Conservation (phyloP, 2,329 filamentous ascomycete species). For the Colletotrichum spaethianum region DNA sequence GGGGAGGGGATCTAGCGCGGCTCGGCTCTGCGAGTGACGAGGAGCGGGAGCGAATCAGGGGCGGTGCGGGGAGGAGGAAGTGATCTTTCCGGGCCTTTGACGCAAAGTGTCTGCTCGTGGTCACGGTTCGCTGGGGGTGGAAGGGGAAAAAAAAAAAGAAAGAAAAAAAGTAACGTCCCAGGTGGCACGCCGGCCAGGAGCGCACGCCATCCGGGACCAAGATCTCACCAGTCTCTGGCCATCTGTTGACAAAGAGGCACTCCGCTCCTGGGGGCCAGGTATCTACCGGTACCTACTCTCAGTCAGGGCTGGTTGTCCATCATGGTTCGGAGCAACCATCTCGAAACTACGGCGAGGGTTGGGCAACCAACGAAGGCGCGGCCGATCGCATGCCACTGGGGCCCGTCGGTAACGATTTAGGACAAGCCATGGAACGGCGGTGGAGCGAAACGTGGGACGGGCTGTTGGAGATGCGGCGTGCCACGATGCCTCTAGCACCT, state of each 20-base stretch:
- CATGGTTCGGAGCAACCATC: not conserved
- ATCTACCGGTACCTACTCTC: no score
- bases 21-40: constrained; percentile 30
- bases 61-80: constrained; percentile 19
- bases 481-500: constrained; percentile 26
- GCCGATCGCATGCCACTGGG: constrained; percentile 7
- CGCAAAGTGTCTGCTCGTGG: no score
- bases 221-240: not conserved
- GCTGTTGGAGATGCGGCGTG: constrained; percentile 26
- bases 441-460: constrained; percentile 34
- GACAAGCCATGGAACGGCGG: constrained; percentile 8
- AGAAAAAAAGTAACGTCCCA: not conserved
- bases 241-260: not conserved
- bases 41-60: constrained; percentile 29
- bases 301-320: not conserved
- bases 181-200: not conserved
- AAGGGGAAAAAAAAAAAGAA: no score
- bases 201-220: constrained; percentile 9
- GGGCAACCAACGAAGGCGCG: not conserved
- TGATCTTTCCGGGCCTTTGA: constrained; percentile 1
- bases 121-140: not conserved
- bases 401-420: constrained; percentile 27
- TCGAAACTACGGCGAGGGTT: not conserved
- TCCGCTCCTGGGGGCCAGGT: not conserved
- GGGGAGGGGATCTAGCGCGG: constrained; percentile 15